phyloP scores from a whole-genome alignment of 345 rosid genomes.

The Salix caprea region DNA sequence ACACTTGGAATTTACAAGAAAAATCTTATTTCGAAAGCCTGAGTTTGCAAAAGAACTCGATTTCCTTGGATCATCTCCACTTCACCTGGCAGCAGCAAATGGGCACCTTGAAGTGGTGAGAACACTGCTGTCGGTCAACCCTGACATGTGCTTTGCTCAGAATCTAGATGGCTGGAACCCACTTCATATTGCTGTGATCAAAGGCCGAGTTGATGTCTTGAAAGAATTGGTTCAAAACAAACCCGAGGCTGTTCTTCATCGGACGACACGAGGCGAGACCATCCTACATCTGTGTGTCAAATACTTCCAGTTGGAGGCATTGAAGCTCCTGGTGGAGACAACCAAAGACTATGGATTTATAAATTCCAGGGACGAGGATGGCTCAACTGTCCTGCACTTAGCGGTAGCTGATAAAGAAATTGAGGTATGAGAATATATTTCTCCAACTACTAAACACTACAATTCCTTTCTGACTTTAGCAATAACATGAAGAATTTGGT shows the following conservation, averaged over 20 bases:
- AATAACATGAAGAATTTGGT: no score
- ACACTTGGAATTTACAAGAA: constrained; percentile 3
- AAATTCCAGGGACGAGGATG: constrained; percentile 21
- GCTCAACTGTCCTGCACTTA: constrained; percentile 23
- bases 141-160: neutral
- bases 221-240: neutral
- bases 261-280: neutral
- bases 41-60: constrained; percentile 4
- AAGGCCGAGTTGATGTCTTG: constrained; percentile 3
- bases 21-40: neutral
- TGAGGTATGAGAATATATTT: constrained; percentile 12
- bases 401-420: constrained; percentile 24
- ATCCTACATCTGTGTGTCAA: constrained; percentile 12
- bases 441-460: neutral
- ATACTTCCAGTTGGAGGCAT: constrained; percentile 17
- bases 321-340: constrained; percentile 22
- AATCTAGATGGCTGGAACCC: constrained; percentile 4
- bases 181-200: constrained; percentile 6
- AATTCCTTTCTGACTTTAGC: no score
- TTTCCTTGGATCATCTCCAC: neutral
- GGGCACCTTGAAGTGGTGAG: constrained; percentile 4
- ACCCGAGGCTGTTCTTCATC: neutral
- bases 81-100: constrained; percentile 15
- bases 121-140: neutral
- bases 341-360: constrained; percentile 10